phyloP scores from a whole-genome alignment of 2,329 filamentous ascomycete genomes.

The Esteya vermicola region DNA sequence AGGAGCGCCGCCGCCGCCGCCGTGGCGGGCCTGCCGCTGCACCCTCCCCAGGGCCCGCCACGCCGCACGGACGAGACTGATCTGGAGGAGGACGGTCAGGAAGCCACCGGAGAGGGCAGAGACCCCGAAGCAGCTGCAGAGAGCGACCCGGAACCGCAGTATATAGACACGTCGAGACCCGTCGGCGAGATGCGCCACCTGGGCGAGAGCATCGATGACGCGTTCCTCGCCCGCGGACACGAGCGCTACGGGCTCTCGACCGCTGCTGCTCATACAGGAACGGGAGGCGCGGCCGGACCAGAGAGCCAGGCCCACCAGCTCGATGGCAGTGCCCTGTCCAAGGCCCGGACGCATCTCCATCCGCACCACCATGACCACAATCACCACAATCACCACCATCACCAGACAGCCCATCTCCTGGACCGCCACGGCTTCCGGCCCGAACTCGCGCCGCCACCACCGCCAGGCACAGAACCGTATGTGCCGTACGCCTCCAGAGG shows the following conservation, averaged over 20 bases:
- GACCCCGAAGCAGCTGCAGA: too few species aligned
- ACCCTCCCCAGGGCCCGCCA: conserved; percentile 2
- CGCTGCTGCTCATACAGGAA: too few species aligned
- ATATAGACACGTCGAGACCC: conserved; percentile 19
- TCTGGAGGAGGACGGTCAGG: conserved; percentile 21
- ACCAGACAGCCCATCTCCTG: neutral
- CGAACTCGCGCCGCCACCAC: neutral
- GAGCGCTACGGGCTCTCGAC: conserved; percentile 3
- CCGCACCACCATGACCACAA: too few species aligned
- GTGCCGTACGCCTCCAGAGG: neutral
- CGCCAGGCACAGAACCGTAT: neutral
- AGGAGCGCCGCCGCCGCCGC: neutral
- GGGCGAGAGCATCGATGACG: conserved; percentile 12
- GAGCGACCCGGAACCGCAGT: conserved; percentile 15
- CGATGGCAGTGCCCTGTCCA: conserved; percentile 8
- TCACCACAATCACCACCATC: neutral
- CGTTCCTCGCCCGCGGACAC: conserved; percentile 11
- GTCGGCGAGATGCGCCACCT: conserved; percentile 10
- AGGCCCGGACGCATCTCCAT: too few species aligned
- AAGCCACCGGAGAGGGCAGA: neutral
- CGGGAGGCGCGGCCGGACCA: too few species aligned
- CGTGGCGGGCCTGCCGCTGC: conserved; percentile 6
- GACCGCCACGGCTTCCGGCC: conserved; percentile 6
- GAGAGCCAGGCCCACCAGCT: conserved; percentile 3
- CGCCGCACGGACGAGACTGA: conserved; percentile 27